Evolutionary conservation across 305 asterid genomes (phyloP), one percentile per base, ranked within the genome.

Genomic region (Fraxinus ornus): DNA sequence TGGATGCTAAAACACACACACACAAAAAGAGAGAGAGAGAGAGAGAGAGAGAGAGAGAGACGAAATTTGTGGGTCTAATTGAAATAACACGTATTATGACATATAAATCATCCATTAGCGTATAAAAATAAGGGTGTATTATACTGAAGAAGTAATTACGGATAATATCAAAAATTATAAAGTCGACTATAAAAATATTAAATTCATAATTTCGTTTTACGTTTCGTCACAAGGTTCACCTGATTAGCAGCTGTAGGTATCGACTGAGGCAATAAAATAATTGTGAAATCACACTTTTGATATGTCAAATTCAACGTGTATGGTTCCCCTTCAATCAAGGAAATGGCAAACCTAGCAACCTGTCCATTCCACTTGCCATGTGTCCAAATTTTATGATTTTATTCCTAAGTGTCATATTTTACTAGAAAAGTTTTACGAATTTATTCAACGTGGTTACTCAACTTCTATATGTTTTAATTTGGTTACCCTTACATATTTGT

Each of bases 301-400:
- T 44, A 32, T 30, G 76, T 66, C 62, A 57, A 21, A n/a, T 10
- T 80, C 66, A 28, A 84, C 87, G 85, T 86, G 89, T 89, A 77
- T 76, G 39, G 49, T 71, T 30, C 36, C 60, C 32, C 22, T 52
- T 78, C 70, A 49, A 82, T 76, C 39, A 30, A 17, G 57, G 32
- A 49, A 22, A 8, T 75, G 57, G 79, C 79, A 81, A 80, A 28
- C 78, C 77, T 66, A 83, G 81, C 83, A 77, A 37, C 78, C 79
- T 78, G 85, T 79, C 83, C 26, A 81, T 66, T 81, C 22, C 81
- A 82, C 85, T 19, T 82, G 86, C 57, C 7, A 85, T 0, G 66
- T 60, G 75, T 82, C 71, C 71, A 71, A 9, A 39, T 32, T 80
- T 32, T 60, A 7, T 77, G 44, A 84, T 12, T 44, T 44, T 44